These are phyloP conservation scores for Ceratocystis ficicola DNA, from an alignment of 2,329 filamentous ascomycete species.

Conservation along the genomic window DNA sequence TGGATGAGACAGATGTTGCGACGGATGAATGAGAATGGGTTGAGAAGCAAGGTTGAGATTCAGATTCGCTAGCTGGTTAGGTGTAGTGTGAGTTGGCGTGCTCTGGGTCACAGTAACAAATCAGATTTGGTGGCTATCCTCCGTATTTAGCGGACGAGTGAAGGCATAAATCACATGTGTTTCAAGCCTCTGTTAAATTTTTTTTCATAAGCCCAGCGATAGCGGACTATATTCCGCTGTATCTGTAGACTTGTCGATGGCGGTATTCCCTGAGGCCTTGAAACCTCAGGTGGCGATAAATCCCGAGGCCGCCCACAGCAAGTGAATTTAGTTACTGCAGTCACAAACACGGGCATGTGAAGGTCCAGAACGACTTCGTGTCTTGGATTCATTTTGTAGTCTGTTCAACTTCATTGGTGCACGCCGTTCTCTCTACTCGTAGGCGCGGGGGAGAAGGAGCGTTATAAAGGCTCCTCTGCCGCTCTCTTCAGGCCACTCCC, in stretches of 20 bases:
- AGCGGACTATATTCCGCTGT: not conserved
- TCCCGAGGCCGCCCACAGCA: constrained; percentile 5
- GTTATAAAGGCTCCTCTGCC: not conserved
- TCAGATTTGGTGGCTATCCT: not conserved
- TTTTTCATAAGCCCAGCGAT: not conserved
- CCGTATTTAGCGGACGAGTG: not conserved
- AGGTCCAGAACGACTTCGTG: not conserved
- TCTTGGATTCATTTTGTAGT: not conserved
- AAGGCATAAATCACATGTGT: not conserved
- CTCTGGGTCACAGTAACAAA: not conserved
- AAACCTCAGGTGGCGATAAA: constrained; percentile 7
- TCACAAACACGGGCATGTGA: not conserved
- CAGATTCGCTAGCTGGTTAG: not conserved
- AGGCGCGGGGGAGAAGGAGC: not conserved
- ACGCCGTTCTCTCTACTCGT: not conserved
- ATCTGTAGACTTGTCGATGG: not conserved
- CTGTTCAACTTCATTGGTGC: not conserved
- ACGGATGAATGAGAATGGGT: too few relatives aligned
- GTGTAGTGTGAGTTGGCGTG: not conserved
- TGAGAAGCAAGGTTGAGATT: not conserved
- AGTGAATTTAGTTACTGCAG: not conserved
- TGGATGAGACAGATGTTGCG: not conserved
- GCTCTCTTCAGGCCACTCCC: not conserved
- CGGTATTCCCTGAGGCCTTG: not conserved
- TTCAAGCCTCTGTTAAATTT: not conserved